Conservation (phyloP, 306 rosid genomes). For the Rubus parviflorus region DNA sequence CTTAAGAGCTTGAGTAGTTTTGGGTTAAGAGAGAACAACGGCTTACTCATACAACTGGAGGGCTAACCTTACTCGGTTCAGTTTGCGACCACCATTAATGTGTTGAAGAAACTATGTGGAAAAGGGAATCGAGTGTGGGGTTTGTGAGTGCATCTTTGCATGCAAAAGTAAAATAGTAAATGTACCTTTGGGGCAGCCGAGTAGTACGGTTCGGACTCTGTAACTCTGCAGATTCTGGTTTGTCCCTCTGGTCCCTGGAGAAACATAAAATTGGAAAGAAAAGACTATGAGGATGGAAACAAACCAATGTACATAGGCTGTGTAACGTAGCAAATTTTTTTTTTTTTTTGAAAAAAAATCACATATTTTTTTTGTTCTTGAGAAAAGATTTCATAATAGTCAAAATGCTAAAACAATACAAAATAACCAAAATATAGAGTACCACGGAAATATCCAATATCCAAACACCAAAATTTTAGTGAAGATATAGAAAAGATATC, state of each 20-base stretch:
- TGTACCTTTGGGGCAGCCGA: constrained; percentile 4
- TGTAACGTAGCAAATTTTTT: too few relatives aligned
- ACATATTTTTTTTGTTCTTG: too few relatives aligned
- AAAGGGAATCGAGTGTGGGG: neutral
- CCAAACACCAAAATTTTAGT: too few relatives aligned
- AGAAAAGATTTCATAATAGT: too few relatives aligned
- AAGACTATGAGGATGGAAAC: neutral
- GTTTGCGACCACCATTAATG: neutral
- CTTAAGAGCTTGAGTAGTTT: neutral
- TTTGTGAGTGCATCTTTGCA: neutral
- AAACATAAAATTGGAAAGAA: constrained; percentile 1
- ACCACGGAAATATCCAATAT: too few relatives aligned
- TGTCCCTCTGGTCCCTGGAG: constrained; percentile 8
- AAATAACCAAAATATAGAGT: too few relatives aligned
- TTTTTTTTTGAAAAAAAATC: too few relatives aligned
- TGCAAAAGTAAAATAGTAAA: neutral
- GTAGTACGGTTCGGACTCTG: neutral
- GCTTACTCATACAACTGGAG: neutral
- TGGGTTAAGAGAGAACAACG: too few relatives aligned
- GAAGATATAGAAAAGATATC: too few relatives aligned
- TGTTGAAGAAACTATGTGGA: neutral
- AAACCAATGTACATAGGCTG: neutral
- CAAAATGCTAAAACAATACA: too few relatives aligned
- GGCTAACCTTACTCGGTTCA: neutral
- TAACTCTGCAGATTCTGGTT: constrained; percentile 1